phyloP scores from a whole-genome alignment of 2,329 filamentous ascomycete species.

The Colletotrichum gigasporum region DNA sequence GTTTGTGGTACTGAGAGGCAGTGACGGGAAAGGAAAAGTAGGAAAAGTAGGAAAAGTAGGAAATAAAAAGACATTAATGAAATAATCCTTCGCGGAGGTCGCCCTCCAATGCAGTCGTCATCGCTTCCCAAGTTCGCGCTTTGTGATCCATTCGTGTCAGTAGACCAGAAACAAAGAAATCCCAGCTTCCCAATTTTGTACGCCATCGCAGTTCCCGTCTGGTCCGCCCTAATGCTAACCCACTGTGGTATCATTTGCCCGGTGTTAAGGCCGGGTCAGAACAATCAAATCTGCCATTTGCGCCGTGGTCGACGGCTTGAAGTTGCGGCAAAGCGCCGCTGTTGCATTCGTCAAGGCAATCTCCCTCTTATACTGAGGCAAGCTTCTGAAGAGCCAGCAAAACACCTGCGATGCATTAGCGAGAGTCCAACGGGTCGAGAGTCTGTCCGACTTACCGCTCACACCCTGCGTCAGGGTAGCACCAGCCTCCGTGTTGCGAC shows the following conservation, averaged over 20 bases:
- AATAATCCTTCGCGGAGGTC: constrained; percentile 11
- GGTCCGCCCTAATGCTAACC: constrained; percentile 18
- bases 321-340: background rate
- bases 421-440: too few relatives aligned
- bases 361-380: constrained; percentile 35
- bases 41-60: background rate
- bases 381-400: constrained; percentile 54
- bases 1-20: background rate
- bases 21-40: background rate
- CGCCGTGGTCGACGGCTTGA: background rate
- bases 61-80: constrained; percentile 5
- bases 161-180: constrained; percentile 6
- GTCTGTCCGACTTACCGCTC: constrained; percentile 70
- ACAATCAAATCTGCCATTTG: constrained; percentile 19
- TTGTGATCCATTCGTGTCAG: background rate
- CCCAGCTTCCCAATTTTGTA: constrained; percentile 27
- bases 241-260: constrained; percentile 27
- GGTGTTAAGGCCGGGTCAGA: constrained; percentile 26
- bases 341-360: background rate
- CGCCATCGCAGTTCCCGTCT: constrained; percentile 14
- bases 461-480: constrained; percentile 91
- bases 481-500: constrained; percentile 86
- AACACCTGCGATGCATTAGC: constrained; percentile 43
- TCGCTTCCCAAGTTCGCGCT: constrained; percentile 7
- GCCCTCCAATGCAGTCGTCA: constrained; percentile 27